phyloP scores from a whole-genome alignment of 2,329 filamentous ascomycete genomes.

The Fusarium sp. region DNA sequence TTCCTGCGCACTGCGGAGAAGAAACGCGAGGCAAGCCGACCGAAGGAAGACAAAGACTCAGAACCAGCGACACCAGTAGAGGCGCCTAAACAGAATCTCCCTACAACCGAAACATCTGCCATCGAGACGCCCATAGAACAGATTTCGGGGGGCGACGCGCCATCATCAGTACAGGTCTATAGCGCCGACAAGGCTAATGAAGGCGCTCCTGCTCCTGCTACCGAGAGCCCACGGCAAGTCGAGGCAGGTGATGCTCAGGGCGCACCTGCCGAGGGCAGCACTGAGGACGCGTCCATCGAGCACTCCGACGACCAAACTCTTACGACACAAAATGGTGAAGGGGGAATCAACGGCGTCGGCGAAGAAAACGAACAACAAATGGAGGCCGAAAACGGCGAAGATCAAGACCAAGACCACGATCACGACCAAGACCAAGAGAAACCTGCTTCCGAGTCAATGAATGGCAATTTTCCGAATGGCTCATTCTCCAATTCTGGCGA shows the following conservation, averaged over 20 bases:
- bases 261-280: slow-evolving; percentile 16
- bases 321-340: slow-evolving; percentile 34
- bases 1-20: slow-evolving; percentile 93
- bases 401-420: slow-evolving; percentile 39
- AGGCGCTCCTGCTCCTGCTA: not conserved
- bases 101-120: slow-evolving; percentile 35
- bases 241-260: slow-evolving; percentile 22
- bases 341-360: slow-evolving; percentile 34
- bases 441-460: slow-evolving; percentile 51
- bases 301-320: slow-evolving; percentile 31
- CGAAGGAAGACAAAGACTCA: slow-evolving; percentile 57
- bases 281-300: slow-evolving; percentile 28
- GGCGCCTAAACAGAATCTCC: slow-evolving; percentile 47
- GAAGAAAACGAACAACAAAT: slow-evolving; percentile 36
- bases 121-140: slow-evolving; percentile 34
- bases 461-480: slow-evolving; percentile 64
- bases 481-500: slow-evolving; percentile 69
- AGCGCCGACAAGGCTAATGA: slow-evolving; percentile 6
- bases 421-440: slow-evolving; percentile 39
- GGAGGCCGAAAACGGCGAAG: slow-evolving; percentile 44
- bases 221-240: slow-evolving; percentile 15
- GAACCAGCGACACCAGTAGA: slow-evolving; percentile 55
- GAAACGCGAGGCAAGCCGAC: slow-evolving; percentile 76
- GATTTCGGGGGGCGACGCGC: slow-evolving; percentile 1
- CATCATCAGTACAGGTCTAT: slow-evolving; percentile 6